Base-by-base conservation (phyloP, 306 rosid genomes). In the Lathyrus tuberosus region DNA sequence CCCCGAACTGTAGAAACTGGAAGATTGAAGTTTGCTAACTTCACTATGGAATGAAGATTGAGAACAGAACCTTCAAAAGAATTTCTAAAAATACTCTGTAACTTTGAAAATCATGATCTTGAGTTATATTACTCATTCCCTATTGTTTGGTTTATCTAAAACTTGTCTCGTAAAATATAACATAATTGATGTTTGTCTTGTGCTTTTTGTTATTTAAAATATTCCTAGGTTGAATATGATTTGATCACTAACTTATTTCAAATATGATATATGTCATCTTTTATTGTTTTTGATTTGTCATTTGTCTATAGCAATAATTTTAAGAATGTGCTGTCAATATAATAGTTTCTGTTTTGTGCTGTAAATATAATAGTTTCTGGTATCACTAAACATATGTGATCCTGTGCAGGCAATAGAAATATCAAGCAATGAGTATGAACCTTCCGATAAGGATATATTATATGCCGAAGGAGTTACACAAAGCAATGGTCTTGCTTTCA, bases 391-490 rank as follows among this genome's bases (percentile, higher is more conserved):
- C 33, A 35, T 67, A 60, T 72, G 43, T 66, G 46, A 78, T 76
- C 75, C 43, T 70, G 31, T 41, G 22, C 91, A 91, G 97, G 96
- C 89, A 63, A 85, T 91, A 47, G 97, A 88, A 79, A 82, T 91
- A 79, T 91, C 97, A 57, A 91, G 97, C 85, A 91, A 91, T 7
- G 97, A 88, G 77, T 88, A 91, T 74, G 97, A 91, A 76, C 97
- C 97, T 77, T 75, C 96, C 0, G 96, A 91, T 13, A 85, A 42
- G 84, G 97, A 91, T 79, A 71, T 91, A 68, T 69, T 88, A 76
- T 88, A 77, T 82, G 96, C 96, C 38, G 96, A 91, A 83, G 96
- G 96, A 59, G 91, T 91, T 63, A 82, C 96, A n/a, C 97, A 84
- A 61, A 89, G 96, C 84, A 91, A 91, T 74, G 93, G 97, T 51